Percentiles rank a stretch among this genome's conserved stretches.
These are phyloP conservation scores for Pichia sp. DNA, from an alignment of 1,139 yeast genomes.

Conservation along the genomic window DNA sequence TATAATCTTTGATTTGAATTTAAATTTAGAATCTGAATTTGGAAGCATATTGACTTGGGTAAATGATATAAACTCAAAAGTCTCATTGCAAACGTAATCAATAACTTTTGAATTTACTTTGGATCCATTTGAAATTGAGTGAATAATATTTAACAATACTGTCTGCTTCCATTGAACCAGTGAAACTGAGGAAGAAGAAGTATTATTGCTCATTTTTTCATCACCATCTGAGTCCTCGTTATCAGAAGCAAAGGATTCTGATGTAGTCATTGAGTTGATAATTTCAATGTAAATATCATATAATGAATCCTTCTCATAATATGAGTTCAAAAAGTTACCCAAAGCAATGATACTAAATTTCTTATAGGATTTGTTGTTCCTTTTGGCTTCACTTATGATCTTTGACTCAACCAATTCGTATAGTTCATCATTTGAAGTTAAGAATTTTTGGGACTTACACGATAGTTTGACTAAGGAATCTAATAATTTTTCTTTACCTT, in stretches of 20 bases:
- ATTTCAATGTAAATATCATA: conserved; percentile 33
- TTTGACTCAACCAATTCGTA: conserved; percentile 33
- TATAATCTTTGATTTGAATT: conserved; percentile 8
- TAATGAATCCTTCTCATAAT: conserved; percentile 32
- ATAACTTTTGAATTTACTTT: conserved; percentile 2
- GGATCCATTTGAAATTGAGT: conserved; percentile 6
- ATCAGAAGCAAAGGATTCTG: conserved; percentile 11
- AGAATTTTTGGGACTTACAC: conserved; percentile 32
- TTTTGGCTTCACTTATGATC: conserved; percentile 52
- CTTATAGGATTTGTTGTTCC: conserved; percentile 63
- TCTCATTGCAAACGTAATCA: conserved; percentile 3
- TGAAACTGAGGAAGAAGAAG: not conserved
- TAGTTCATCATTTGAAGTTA: conserved; percentile 25
- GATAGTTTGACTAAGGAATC: conserved; percentile 61
- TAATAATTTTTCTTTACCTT: conserved; percentile 72
- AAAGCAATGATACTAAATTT: conserved; percentile 40
- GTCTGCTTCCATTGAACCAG: conserved; percentile 1
- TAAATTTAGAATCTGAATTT: conserved; percentile 10
- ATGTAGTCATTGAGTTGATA: conserved; percentile 27
- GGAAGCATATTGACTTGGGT: conserved; percentile 8
- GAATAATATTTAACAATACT: conserved; percentile 2
- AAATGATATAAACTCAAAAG: not conserved
- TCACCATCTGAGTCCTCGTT: conserved; percentile 25
- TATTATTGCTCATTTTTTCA: not conserved
- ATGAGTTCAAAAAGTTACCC: conserved; percentile 39